Conservation (phyloP, 768 basidiomycete genomes). For the Steccherinum ochraceum region DNA sequence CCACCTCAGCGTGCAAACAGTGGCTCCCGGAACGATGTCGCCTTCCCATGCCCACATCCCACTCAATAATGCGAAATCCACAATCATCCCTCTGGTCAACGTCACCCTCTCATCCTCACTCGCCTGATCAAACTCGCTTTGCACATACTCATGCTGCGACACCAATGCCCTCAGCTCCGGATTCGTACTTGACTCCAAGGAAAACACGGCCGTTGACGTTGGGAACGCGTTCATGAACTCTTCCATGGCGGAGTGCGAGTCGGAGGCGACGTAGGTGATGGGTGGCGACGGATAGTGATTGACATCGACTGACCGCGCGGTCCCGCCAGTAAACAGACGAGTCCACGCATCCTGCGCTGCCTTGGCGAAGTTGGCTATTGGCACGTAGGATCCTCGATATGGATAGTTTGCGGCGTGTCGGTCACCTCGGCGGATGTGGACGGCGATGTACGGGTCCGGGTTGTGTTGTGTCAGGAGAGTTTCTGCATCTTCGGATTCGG, state of each 20-base stretch:
- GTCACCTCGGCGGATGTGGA: slow-evolving; percentile 64
- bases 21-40: slow-evolving; percentile 42
- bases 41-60: slow-evolving; percentile 50
- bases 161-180: slow-evolving; percentile 40
- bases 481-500: slow-evolving; percentile 3
- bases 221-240: slow-evolving; percentile 38
- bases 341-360: slow-evolving; percentile 38
- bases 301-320: slow-evolving; percentile 11
- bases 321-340: slow-evolving; percentile 17
- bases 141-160: slow-evolving; percentile 48
- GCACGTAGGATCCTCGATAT: slow-evolving; percentile 40
- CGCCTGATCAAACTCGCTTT: slow-evolving; percentile 41
- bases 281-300: slow-evolving; percentile 22
- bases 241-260: slow-evolving; percentile 39
- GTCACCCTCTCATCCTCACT: slow-evolving; percentile 33
- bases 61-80: slow-evolving; percentile 61
- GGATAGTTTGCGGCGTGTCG: slow-evolving; percentile 38
- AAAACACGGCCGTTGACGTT: slow-evolving; percentile 33
- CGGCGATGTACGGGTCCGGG: slow-evolving; percentile 38
- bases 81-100: slow-evolving; percentile 58
- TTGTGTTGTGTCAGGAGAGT: slow-evolving; percentile 4
- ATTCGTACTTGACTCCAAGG: slow-evolving; percentile 36
- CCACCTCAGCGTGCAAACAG: slow-evolving; percentile 55
- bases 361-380: slow-evolving; percentile 40
- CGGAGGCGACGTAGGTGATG: slow-evolving; percentile 55